Conservation (phyloP, 306 rosid species). For the Trifolium fragiferum region DNA sequence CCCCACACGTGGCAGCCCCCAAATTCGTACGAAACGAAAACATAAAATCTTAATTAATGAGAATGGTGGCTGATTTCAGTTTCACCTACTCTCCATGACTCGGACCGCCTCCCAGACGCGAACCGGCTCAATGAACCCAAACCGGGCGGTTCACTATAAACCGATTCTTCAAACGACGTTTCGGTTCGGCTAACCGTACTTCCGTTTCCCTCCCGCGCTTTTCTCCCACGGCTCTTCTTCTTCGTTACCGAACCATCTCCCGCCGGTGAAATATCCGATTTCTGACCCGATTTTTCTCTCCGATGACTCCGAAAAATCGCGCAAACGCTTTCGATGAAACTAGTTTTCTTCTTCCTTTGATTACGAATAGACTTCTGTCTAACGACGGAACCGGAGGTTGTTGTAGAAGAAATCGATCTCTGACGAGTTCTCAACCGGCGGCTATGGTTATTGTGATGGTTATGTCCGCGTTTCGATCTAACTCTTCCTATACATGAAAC, state of each 20-base stretch:
- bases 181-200: constrained; percentile 17
- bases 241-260: constrained; percentile 39
- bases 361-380: constrained; percentile 49
- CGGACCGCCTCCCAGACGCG: constrained; percentile 83
- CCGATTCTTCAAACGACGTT: constrained; percentile 55
- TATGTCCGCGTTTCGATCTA: constrained; percentile 66
- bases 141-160: constrained; percentile 60
- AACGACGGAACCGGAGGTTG: constrained; percentile 31
- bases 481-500: constrained; percentile 96
- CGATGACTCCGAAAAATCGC: constrained; percentile 60
- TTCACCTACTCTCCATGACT: constrained; percentile 58
- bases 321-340: constrained; percentile 67
- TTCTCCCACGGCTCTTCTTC: constrained; percentile 18
- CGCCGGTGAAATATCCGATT: constrained; percentile 32
- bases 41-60: neutral
- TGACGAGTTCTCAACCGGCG: constrained; percentile 63
- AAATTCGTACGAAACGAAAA: neutral
- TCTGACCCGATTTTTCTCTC: constrained; percentile 43
- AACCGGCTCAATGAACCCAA: constrained; percentile 72
- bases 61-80: constrained; percentile 45
- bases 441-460: constrained; percentile 61
- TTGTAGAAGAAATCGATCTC: constrained; percentile 36
- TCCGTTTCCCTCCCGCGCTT: constrained; percentile 29
- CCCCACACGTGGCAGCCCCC: constrained; percentile 1
- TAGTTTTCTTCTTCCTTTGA: constrained; percentile 48